Evolutionary conservation across 768 basidiomycete genomes (phyloP), one percentile per base, ranked within the genome.

Genomic region (Pleurotus salmoneostramineus): DNA sequence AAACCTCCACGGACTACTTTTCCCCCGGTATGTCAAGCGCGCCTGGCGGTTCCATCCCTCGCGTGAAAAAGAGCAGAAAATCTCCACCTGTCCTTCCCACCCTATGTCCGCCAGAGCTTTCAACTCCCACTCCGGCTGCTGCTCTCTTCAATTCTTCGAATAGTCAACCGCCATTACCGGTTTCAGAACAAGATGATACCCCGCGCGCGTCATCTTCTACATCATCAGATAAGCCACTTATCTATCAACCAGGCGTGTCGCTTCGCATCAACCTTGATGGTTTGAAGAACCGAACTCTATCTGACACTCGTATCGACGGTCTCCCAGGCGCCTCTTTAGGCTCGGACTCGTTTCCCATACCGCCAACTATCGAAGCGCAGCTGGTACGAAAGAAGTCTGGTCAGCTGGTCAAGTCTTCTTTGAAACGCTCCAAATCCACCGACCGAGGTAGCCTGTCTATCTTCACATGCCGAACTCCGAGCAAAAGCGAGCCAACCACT

Each of bases 371-470:
- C 45, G 70, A 74, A 59, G 67, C 80, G 15, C 73, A 77, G 52
- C 74, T 89, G 54, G 76, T 93, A 35, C 85, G 94, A 60, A 98
- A 98, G 72, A 98, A 97, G 73, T 93, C 92, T 11, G 95, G 96
- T 37, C 91, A 97, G 72, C 85, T 91, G 4, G 84, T 98, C 66
- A 95, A 93, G 71, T 87, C 93, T 3, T 93, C 95, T 2, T 80
- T 98, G 62, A 98, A 97, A 74, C 76, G 83, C 10, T 78, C 85
- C 27, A 77, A 80, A 57, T 80, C 87, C 51, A 68, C 79, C 55
- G 70, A 79, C 50, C 73, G 78, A 56, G 77, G 76, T 56, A 75
- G 74, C 49, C 70, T 88, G 11, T 76, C 81, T 2, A 78, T 88
- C 51, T 68, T 85, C 63, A 83, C 83, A 27, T 66, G 71, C 49